A percentile compares a stretch with the other conserved stretches of the same genome.
Evolutionary conservation across 495 filamentous ascomycete species (phyloP).

Genomic region (Trichoderma asperelloides): DNA sequence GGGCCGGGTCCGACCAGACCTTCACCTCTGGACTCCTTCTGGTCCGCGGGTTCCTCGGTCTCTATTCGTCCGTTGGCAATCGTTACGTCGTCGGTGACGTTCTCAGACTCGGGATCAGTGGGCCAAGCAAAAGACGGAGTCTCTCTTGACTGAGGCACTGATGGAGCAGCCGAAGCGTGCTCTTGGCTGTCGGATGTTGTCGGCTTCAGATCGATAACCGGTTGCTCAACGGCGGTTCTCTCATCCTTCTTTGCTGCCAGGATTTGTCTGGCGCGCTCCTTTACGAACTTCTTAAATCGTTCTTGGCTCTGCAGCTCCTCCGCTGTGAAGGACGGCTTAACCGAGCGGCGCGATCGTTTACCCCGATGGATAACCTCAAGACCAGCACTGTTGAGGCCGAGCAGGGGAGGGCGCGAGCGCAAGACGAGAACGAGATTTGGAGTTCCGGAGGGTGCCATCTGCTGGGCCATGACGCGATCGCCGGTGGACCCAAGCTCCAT

Average conservation of each 20-base stretch:
- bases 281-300: neutral
- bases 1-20: neutral
- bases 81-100: neutral
- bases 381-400: neutral
- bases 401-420: neutral
- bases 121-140: neutral
- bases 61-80: neutral
- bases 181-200: neutral
- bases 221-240: neutral
- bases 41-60: constrained; percentile 3
- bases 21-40: constrained; percentile 1
- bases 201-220: neutral
- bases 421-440: neutral
- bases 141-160: constrained; percentile 3
- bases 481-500: neutral
- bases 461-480: neutral
- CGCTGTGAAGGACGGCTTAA: neutral
- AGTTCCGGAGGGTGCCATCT: neutral
- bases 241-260: neutral
- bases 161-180: too few species aligned
- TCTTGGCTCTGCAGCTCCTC: neutral
- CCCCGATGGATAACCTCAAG: neutral
- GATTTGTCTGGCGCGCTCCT: neutral
- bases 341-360: neutral
- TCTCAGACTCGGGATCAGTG: neutral